phyloP scores from a whole-genome alignment of 2,329 filamentous ascomycete species.

The Allantophomopsis lycopodina region DNA sequence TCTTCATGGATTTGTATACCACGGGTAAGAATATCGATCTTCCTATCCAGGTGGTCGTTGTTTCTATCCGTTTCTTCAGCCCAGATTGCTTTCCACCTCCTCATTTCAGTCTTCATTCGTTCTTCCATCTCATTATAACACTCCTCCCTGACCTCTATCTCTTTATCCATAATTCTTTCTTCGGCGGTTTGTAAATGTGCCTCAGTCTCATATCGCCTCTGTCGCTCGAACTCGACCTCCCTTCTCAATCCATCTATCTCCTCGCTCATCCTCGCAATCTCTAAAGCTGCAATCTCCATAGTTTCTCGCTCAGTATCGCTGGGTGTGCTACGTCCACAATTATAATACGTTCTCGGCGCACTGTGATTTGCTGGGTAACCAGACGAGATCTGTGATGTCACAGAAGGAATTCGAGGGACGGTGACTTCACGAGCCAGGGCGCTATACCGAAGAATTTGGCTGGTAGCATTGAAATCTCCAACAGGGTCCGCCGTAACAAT shows the following conservation, averaged over 20 bases:
- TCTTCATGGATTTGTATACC: constrained; percentile 27
- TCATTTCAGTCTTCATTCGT: constrained; percentile 59
- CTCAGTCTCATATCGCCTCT: constrained; percentile 58
- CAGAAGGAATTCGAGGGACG: constrained; percentile 74
- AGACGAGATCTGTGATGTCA: constrained; percentile 52
- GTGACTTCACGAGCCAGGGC: constrained; percentile 88
- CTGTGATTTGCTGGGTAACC: constrained; percentile 1
- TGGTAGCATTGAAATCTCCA: constrained; percentile 93
- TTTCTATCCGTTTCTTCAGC: constrained; percentile 67
- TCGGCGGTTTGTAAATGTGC: constrained; percentile 56
- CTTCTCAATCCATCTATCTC: constrained; percentile 64
- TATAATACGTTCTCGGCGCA: constrained; percentile 7
- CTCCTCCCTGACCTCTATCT: constrained; percentile 79
- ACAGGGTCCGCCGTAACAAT: constrained; percentile 87
- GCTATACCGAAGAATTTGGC: constrained; percentile 88
- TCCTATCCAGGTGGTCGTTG: constrained; percentile 78
- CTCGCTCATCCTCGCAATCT: constrained; percentile 66
- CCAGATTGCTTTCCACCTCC: constrained; percentile 68
- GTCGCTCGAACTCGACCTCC: constrained; percentile 57
- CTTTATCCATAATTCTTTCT: constrained; percentile 51
- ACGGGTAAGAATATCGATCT: constrained; percentile 60
- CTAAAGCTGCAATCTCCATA: constrained; percentile 68
- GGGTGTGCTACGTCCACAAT: constrained; percentile 17
- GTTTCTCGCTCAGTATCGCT: constrained; percentile 44
- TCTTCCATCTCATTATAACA: constrained; percentile 78